Percentiles rank a stretch among this genome's conserved stretches.
Conservation (phyloP, 2,329 filamentous ascomycete genomes). For the Alternaria sp. region DNA sequence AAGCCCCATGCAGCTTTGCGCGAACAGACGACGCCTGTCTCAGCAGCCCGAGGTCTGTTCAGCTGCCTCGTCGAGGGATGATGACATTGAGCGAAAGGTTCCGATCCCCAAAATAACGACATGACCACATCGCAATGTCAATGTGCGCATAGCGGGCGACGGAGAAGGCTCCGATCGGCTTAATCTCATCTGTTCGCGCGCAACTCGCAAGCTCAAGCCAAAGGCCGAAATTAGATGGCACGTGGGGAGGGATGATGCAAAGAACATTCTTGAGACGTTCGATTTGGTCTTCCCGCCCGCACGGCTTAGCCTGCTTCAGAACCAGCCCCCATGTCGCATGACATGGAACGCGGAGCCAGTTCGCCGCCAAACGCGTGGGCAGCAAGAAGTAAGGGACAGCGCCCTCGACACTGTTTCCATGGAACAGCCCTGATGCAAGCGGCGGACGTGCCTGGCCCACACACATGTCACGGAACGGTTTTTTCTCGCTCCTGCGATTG, state of each 20-base stretch:
- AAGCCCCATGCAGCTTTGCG: neutral
- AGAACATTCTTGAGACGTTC: slow-evolving; percentile 17
- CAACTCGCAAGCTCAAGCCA: neutral
- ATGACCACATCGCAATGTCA: neutral
- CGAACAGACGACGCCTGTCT: neutral
- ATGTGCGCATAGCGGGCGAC: neutral
- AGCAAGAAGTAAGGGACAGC: neutral
- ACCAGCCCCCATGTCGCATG: slow-evolving; percentile 9
- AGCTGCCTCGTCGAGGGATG: neutral
- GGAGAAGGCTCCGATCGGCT: neutral
- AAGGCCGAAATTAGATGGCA: slow-evolving; percentile 20
- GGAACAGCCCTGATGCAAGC: slow-evolving; percentile 15
- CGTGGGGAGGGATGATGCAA: slow-evolving; percentile 3
- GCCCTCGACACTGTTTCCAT: slow-evolving; percentile 15
- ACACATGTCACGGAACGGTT: slow-evolving; percentile 20
- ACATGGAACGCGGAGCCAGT: neutral
- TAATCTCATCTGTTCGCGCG: slow-evolving; percentile 7
- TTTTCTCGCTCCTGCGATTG: neutral
- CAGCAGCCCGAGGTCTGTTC: neutral
- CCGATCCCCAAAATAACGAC: neutral
- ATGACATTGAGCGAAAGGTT: neutral
- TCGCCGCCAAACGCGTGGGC: slow-evolving; percentile 11
- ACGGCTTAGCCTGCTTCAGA: slow-evolving; percentile 20
- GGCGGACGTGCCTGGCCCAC: slow-evolving; percentile 15
- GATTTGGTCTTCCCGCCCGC: slow-evolving; percentile 5